A percentile compares a stretch with the other conserved stretches of the same genome.
Conservation (phyloP, 495 filamentous ascomycete species). For the Clohesyomyces aquaticus region DNA sequence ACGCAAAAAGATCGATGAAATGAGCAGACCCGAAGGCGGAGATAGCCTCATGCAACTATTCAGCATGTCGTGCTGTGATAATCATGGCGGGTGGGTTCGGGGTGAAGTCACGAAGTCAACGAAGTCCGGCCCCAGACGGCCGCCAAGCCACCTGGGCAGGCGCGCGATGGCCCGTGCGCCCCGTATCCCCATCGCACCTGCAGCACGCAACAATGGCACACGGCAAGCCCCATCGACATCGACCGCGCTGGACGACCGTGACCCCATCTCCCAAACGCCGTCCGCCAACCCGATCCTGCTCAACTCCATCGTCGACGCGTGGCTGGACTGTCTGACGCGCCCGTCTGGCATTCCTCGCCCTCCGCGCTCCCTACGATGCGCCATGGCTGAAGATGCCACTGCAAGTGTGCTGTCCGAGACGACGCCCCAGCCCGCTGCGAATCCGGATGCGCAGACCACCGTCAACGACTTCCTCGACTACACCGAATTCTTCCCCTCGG, state of each 20-base stretch:
- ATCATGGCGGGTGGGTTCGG: too few relatives aligned
- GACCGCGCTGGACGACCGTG: not conserved
- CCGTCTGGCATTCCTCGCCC: slow-evolving; percentile 27
- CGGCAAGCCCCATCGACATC: not conserved
- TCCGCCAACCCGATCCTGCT: slow-evolving; percentile 32
- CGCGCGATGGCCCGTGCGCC: slow-evolving; percentile 1
- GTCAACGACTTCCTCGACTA: slow-evolving; percentile 93
- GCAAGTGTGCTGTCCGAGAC: slow-evolving; percentile 41
- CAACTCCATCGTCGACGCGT: slow-evolving; percentile 35
- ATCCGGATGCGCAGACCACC: slow-evolving; percentile 92
- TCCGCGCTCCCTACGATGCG: slow-evolving; percentile 28
- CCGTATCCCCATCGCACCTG: not conserved
- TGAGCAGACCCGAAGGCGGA: too few relatives aligned
- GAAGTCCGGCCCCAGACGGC: too few relatives aligned
- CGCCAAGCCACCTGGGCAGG: too few relatives aligned
- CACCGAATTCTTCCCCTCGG: slow-evolving; percentile 94
- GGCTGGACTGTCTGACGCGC: slow-evolving; percentile 37
- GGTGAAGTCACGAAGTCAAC: too few relatives aligned
- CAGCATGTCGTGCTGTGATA: too few relatives aligned
- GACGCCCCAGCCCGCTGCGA: slow-evolving; percentile 52
- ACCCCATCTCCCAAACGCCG: slow-evolving; percentile 8
- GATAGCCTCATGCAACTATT: too few relatives aligned
- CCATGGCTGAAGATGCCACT: slow-evolving; percentile 39
- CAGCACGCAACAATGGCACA: not conserved
- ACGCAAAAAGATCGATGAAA: not conserved